These are phyloP conservation scores for Polytrichum commune DNA, from an alignment of 225 moss, liverwort and hornwort genomes.

Conservation along the genomic window DNA sequence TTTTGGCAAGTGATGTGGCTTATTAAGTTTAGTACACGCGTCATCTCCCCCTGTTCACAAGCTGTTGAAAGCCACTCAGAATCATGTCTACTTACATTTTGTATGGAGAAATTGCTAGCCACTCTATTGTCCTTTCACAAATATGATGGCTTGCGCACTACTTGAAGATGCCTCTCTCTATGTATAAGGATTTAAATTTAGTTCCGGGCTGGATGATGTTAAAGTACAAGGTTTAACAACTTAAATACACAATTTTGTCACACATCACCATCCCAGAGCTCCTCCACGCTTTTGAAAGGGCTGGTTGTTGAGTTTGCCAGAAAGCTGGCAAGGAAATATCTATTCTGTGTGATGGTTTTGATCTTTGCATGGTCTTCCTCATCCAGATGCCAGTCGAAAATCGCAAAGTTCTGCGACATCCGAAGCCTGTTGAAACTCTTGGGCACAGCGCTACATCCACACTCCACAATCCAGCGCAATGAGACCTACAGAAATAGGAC, in stretches of 20 bases:
- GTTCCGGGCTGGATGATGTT: neutral
- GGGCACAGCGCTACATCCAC: slow-evolving; percentile 52
- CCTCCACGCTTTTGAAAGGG: slow-evolving; percentile 49
- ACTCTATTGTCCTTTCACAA: no score
- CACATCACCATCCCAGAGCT: slow-evolving; percentile 76
- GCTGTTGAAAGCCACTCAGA: no score
- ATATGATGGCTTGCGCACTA: no score
- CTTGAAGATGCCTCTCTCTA: no score
- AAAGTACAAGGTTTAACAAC: neutral
- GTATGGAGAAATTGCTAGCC: no score
- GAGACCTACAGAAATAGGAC: slow-evolving; percentile 34
- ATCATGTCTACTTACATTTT: no score
- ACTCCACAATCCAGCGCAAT: slow-evolving; percentile 62
- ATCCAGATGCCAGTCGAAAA: slow-evolving; percentile 61
- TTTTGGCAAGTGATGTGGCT: no score
- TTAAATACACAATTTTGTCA: slow-evolving; percentile 16
- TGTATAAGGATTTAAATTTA: no score
- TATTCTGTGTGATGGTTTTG: slow-evolving; percentile 40
- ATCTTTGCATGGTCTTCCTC: slow-evolving; percentile 52
- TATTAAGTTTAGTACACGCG: no score
- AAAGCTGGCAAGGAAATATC: slow-evolving; percentile 31
- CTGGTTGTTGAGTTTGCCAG: slow-evolving; percentile 45
- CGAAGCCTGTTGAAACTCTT: slow-evolving; percentile 64
- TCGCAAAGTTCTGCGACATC: slow-evolving; percentile 52
- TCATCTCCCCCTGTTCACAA: no score